Conservation (phyloP, 768 basidiomycete genomes). For the Boletales sp. region DNA sequence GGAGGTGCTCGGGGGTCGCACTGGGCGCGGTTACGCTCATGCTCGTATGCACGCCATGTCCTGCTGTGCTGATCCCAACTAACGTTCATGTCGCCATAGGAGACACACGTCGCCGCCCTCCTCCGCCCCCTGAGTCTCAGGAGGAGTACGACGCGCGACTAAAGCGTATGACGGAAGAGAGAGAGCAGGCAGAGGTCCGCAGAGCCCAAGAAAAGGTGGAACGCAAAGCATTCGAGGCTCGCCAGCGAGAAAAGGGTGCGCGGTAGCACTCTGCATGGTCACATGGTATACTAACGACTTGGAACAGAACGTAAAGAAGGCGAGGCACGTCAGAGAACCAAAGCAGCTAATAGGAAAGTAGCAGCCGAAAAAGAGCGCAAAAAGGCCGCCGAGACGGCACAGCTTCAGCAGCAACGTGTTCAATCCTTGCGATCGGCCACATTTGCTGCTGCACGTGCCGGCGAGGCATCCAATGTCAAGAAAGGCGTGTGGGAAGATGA, state of each 20-base stretch:
- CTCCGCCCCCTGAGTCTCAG: constrained; percentile 39
- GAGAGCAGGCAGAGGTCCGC: constrained; percentile 51
- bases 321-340: constrained; percentile 55
- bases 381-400: constrained; percentile 46
- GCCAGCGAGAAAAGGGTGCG: constrained; percentile 51
- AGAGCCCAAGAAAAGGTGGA: constrained; percentile 40
- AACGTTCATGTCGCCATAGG: constrained; percentile 7
- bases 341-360: constrained; percentile 52
- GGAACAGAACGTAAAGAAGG: constrained; percentile 46
- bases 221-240: constrained; percentile 43
- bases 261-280: constrained; percentile 1
- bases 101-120: constrained; percentile 15
- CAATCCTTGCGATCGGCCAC: constrained; percentile 58
- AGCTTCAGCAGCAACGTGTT: constrained; percentile 42
- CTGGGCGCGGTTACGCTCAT: constrained; percentile 23
- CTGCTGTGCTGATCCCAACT: constrained; percentile 7
- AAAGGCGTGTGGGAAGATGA: constrained; percentile 65
- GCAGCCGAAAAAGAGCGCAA: constrained; percentile 47
- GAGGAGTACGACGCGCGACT: constrained; percentile 53
- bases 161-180: constrained; percentile 48
- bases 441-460: constrained; percentile 62
- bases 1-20: constrained; percentile 39
- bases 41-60: constrained; percentile 25
- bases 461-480: constrained; percentile 52
- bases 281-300: constrained; percentile 10